These are phyloP conservation scores for Aspergillus neoniger DNA, from an alignment of 2,329 filamentous ascomycete genomes.

Conservation along the genomic window DNA sequence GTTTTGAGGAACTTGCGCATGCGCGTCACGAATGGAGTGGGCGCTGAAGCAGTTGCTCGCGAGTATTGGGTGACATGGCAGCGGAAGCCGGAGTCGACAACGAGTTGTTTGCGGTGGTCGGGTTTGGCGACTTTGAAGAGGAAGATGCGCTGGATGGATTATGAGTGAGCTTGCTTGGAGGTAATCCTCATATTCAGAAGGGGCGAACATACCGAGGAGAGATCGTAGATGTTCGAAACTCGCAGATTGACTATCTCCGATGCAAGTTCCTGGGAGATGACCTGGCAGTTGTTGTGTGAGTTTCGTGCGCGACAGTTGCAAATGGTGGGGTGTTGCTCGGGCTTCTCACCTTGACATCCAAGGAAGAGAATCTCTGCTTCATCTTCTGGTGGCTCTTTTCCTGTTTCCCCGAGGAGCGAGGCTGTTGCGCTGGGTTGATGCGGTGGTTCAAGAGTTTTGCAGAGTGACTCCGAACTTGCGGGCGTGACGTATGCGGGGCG, in stretches of 20 bases:
- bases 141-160: slow-evolving; percentile 69
- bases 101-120: slow-evolving; percentile 80
- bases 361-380: slow-evolving; percentile 62
- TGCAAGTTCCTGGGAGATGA: slow-evolving; percentile 91
- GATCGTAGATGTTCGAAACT: slow-evolving; percentile 91
- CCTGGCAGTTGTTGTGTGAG: slow-evolving; percentile 53
- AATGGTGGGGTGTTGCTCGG: neutral
- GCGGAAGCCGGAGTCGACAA: slow-evolving; percentile 94
- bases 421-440: slow-evolving; percentile 12
- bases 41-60: slow-evolving; percentile 78
- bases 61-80: slow-evolving; percentile 91
- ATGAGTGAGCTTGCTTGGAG: neutral
- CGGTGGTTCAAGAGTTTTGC: slow-evolving; percentile 17
- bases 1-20: slow-evolving; percentile 88
- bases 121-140: slow-evolving; percentile 94
- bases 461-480: slow-evolving; percentile 3
- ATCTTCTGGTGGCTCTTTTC: slow-evolving; percentile 38
- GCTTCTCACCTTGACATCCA: slow-evolving; percentile 56
- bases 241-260: slow-evolving; percentile 73
- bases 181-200: neutral
- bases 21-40: slow-evolving; percentile 80
- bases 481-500: slow-evolving; percentile 44
- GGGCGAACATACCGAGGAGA: slow-evolving; percentile 66
- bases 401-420: slow-evolving; percentile 9
- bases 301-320: neutral